Base-by-base conservation (phyloP, 2,329 filamentous ascomycete species). In the Pestalotiopsis sp. region DNA sequence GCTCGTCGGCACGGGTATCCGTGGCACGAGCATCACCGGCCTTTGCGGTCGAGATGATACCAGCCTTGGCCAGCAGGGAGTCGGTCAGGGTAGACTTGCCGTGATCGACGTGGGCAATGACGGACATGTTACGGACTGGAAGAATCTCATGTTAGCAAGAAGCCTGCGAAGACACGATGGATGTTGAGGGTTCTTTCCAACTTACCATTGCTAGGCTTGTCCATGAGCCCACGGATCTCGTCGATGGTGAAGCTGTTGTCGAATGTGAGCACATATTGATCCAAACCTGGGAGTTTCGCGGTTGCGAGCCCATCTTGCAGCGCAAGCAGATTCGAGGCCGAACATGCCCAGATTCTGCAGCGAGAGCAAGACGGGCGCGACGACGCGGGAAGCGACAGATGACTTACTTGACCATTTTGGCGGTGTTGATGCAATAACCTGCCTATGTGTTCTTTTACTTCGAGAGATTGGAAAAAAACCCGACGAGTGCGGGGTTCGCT, bases 81-180 rank as follows among this genome's bases (percentile, higher is more conserved):
- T 99, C 96, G 91, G 95, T 98, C 80, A 99, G 91, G 83, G 96
- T 99, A 79, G 96, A 99, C 88, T 99, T 99, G 89, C 96, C 96
- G 91, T 99, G 96, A 87, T 99, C 96, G 91, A 99, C 95, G 89
- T 99, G 96, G 85, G 96, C 96, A 94, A 98, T 98, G 85, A 99
- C 96, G 88, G 94, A 98, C 95, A 98, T 98, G 91, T 98, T 98
- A 85, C 89, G 88, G 83, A 91, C 89, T 84, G 92, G 91, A 82
- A 83, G 87, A 77, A 92, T 91, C 86, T 91, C 91, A 93, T 93
- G 38, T 64, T 49, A 64, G 39, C 39, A 36, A 20, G 27, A 39
- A 25, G 31, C 13, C 11, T n/a, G 13, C 14, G 6, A 13, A 11
- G 9, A 82, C 93, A 79, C 67, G 41, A 36, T 49, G 12, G 64